Evolutionary conservation across 257 asterid species (phyloP), one percentile per base, ranked within the genome.

Genomic region (Avicennia marina): DNA sequence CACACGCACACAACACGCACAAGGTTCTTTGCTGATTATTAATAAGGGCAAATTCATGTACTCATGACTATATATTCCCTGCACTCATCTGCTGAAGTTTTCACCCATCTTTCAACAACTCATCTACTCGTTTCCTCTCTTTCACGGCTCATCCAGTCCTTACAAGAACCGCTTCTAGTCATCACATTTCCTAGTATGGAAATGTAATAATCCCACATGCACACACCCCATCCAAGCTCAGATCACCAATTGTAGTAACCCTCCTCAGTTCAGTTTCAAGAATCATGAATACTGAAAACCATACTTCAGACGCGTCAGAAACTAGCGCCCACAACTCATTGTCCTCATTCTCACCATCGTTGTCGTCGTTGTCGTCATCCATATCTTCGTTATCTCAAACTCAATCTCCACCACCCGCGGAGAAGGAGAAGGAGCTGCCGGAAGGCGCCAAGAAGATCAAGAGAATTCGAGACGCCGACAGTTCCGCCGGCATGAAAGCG

Each of bases 401-500:
- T 4, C 55, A 19, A 7, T 27, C 18, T 6, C 11, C 43, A 4
- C 44, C 31, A 1, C 42, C 62, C 34, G 11, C 41, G 19, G 22
- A 17, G 45, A 26, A 11, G 51, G 56, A 3, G 39, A 42, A 33
- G 9, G n/a, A 29, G n/a, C 11, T 42, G 43, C 34, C 60, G 65
- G 70, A 71, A 4, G 1, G 26, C 20, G n/a, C 33, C 27, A 76
- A 67, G 70, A 79, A 75, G 16, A 19, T 19, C 24, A 87, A 78
- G 79, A 61, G 91, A 32, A 60, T 70, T 1, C 72, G 91, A 2
- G 81, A 69, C 41, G 41, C 41, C 34, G 25, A 19, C 47, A 54
- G 31, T 3, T 51, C 70, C 60, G 71, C 67, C 12, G 72, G 72
- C 59, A 84, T 73, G 54, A 94, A 85, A 60, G 89, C 87, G 1